phyloP scores from a whole-genome alignment of 257 asterid genomes.

The Scutellaria baicalensis region DNA sequence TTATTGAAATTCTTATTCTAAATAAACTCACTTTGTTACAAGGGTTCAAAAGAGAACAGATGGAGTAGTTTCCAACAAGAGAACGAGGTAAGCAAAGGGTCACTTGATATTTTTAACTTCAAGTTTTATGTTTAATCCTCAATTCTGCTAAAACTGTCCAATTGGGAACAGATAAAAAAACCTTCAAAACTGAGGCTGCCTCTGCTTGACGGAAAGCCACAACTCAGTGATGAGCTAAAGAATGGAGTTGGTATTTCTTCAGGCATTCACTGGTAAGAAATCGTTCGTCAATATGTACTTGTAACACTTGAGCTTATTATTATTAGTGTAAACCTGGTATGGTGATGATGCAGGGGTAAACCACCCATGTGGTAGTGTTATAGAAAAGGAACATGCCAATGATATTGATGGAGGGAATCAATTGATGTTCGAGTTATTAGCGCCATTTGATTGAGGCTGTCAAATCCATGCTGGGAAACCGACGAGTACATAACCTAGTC shows the following conservation, averaged over 20 bases:
- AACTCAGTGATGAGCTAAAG: constrained; percentile 8
- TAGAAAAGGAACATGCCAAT: neutral
- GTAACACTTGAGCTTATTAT: neutral
- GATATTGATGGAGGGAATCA: neutral
- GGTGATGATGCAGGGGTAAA: constrained; percentile 24
- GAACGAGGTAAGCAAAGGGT: constrained; percentile 43
- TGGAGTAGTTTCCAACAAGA: constrained; percentile 55
- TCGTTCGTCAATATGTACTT: neutral
- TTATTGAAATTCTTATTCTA: constrained; percentile 24
- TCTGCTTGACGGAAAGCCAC: constrained; percentile 22
- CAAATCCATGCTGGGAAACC: neutral
- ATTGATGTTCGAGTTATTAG: constrained; percentile 3
- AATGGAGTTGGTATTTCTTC: constrained; percentile 13
- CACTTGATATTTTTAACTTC: neutral
- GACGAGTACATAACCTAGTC: constrained; percentile 13
- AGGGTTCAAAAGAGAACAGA: constrained; percentile 94
- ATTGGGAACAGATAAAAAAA: constrained; percentile 22
- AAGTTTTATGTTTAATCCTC: neutral
- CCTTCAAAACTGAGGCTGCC: constrained; percentile 23
- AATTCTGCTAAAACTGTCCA: neutral
- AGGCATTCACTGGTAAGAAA: constrained; percentile 22
- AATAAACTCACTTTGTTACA: constrained; percentile 34
- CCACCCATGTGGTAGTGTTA: constrained; percentile 12
- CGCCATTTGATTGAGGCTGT: constrained; percentile 19
- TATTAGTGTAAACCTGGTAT: neutral